Evolutionary conservation across 2,329 filamentous ascomycete genomes (phyloP).

Genomic region (Fusarium chuoi): DNA sequence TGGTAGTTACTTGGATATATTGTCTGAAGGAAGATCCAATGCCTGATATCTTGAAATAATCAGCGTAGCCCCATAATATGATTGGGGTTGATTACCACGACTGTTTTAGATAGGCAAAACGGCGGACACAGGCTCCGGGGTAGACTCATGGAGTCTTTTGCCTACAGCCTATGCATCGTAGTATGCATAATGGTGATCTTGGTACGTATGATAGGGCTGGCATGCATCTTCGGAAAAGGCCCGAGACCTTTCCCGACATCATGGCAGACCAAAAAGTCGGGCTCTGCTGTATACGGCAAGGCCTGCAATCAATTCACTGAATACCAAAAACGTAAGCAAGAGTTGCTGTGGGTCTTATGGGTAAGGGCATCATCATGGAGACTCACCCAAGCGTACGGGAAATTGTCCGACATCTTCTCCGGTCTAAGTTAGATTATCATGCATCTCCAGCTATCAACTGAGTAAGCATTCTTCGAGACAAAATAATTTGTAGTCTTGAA

Average conservation of each 20-base stretch:
- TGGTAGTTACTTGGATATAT: neutral
- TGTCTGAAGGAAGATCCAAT: neutral
- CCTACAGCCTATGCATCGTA: neutral
- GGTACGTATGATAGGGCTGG: neutral
- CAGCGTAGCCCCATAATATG: neutral
- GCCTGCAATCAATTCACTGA: neutral
- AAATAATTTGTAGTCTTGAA: neutral
- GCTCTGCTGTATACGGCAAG: neutral
- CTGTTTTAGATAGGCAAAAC: neutral
- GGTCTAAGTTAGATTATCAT: neutral
- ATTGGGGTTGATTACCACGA: neutral
- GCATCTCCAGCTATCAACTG: neutral
- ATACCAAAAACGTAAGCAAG: neutral
- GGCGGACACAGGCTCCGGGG: too few relatives aligned
- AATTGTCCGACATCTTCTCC: neutral
- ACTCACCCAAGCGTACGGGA: neutral
- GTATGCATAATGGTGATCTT: neutral
- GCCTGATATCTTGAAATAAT: neutral
- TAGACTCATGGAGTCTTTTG: rapidly evolving
- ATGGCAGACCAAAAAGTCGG: rapidly evolving
- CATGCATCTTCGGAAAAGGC: neutral
- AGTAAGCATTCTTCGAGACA: neutral
- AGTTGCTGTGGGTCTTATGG: neutral
- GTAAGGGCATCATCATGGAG: too few relatives aligned
- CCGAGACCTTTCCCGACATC: neutral